Conservation (phyloP, 768 basidiomycete genomes). For the Suillus weaverae region DNA sequence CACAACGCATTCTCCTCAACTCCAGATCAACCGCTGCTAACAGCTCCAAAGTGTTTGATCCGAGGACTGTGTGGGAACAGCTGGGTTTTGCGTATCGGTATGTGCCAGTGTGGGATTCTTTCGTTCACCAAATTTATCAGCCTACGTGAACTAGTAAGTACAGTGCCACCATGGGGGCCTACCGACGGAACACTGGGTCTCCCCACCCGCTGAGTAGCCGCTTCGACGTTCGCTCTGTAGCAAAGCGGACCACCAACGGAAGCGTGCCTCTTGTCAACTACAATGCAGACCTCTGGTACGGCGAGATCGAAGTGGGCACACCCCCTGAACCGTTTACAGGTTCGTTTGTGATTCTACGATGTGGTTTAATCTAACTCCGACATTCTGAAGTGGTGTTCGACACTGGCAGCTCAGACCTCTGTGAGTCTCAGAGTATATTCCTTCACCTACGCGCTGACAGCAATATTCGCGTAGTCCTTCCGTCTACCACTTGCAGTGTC, state of each 20-base stretch:
- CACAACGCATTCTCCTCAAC: not conserved
- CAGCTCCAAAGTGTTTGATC: not conserved
- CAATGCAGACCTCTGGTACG: conserved; percentile 11
- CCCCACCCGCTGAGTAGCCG: conserved; percentile 29
- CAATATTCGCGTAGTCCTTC: conserved; percentile 31
- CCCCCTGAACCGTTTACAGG: conserved; percentile 41
- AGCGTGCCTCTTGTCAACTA: conserved; percentile 32
- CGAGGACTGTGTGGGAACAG: not conserved
- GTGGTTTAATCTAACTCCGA: not conserved
- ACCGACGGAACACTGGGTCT: conserved; percentile 42
- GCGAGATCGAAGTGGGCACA: conserved; percentile 41
- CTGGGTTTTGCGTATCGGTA: not conserved
- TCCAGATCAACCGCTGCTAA: not conserved
- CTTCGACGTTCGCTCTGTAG: not conserved
- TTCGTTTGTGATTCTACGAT: conserved; percentile 13
- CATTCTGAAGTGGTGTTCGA: conserved; percentile 43
- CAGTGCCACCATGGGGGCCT: conserved; percentile 40
- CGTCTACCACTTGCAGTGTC: conserved; percentile 18
- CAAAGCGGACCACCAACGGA: conserved; percentile 20
- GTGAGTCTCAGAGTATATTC: conserved; percentile 9
- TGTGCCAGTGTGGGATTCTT: not conserved
- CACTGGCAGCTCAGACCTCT: conserved; percentile 50
- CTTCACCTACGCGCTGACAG: not conserved
- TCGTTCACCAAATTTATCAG: not conserved
- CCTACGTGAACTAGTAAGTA: conserved; percentile 38